These are phyloP conservation scores for Phytopythium aichiense DNA, from an alignment of 352 stramenopile genomes.

Conservation along the genomic window DNA sequence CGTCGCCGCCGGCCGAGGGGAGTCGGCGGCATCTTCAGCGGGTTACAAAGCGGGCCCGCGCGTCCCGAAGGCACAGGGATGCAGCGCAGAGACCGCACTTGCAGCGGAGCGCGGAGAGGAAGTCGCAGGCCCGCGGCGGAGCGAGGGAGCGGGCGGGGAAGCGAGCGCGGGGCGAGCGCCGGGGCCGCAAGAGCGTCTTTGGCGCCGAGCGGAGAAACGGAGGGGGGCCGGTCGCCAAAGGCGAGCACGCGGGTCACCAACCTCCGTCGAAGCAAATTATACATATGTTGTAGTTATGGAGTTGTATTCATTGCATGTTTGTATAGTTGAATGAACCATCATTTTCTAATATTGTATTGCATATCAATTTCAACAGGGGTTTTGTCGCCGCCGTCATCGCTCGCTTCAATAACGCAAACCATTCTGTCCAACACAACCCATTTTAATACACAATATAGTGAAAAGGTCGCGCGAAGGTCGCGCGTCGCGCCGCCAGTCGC, in stretches of 20 bases:
- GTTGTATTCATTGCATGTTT: too few relatives aligned
- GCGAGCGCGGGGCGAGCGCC: background rate
- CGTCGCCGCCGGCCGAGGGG: background rate
- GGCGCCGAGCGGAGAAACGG: background rate
- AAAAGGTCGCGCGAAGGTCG: conserved; percentile 36
- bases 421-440: background rate
- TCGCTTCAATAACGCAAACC: background rate
- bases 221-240: background rate
- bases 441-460: background rate
- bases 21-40: background rate
- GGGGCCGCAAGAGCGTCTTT: background rate
- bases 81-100: background rate
- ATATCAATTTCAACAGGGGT: too few relatives aligned
- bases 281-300: background rate
- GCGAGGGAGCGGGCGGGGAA: background rate
- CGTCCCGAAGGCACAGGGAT: too few relatives aligned
- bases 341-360: too few relatives aligned
- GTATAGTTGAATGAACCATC: too few relatives aligned
- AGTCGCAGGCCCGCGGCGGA: background rate
- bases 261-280: background rate
- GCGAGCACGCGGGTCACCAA: background rate
- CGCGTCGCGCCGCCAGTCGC: conserved; percentile 15
- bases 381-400: background rate
- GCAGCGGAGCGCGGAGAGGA: background rate
- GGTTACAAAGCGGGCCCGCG: background rate